These are phyloP conservation scores for Phlebiopsis gigantea DNA, from an alignment of 768 basidiomycete species.

Conservation along the genomic window DNA sequence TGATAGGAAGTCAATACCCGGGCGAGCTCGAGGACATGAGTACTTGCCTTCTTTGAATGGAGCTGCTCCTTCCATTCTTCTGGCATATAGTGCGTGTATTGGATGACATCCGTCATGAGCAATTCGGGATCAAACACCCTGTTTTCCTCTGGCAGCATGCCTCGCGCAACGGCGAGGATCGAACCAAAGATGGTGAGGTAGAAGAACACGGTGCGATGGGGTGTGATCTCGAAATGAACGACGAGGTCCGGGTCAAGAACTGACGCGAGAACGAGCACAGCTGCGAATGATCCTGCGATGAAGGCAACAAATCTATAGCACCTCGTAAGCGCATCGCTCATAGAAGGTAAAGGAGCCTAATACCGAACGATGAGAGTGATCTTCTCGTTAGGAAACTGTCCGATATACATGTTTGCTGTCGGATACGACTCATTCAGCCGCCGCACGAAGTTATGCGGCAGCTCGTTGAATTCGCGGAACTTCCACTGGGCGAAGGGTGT, in stretches of 20 bases:
- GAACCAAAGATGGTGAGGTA: slow-evolving; percentile 87
- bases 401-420: slow-evolving; percentile 89
- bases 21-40: background rate
- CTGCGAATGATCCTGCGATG: slow-evolving; percentile 93
- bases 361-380: slow-evolving; percentile 86
- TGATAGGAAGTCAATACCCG: slow-evolving; percentile 24
- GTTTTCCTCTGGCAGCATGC: slow-evolving; percentile 95
- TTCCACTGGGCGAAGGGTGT: slow-evolving; percentile 97
- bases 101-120: slow-evolving; percentile 87
- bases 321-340: background rate
- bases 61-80: slow-evolving; percentile 85
- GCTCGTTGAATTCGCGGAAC: slow-evolving; percentile 97
- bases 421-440: slow-evolving; percentile 88
- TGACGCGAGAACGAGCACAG: slow-evolving; percentile 88
- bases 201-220: slow-evolving; percentile 89
- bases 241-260: slow-evolving; percentile 92
- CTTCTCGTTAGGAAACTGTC: slow-evolving; percentile 96
- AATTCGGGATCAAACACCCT: slow-evolving; percentile 90
- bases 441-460: slow-evolving; percentile 87
- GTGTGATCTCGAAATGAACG: slow-evolving; percentile 91
- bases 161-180: slow-evolving; percentile 82
- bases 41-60: slow-evolving; percentile 77
- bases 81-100: slow-evolving; percentile 95
- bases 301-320: slow-evolving; percentile 84
- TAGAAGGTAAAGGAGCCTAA: background rate